Conservation (phyloP, 352 stramenopile genomes). For the Pythium vanterpoolii region DNA sequence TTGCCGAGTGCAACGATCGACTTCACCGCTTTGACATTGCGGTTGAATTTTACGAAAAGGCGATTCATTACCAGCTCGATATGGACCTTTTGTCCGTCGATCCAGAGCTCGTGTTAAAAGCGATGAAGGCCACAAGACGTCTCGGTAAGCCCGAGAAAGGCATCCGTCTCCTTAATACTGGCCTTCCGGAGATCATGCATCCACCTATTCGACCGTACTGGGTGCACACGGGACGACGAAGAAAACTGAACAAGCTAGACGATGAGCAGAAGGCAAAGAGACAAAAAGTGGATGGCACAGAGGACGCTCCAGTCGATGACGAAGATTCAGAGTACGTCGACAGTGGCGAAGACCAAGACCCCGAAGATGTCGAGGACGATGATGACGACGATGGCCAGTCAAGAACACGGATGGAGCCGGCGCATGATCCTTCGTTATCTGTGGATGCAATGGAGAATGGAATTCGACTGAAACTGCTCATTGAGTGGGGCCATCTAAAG, state of each 20-base stretch:
- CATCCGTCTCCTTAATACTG: slow-evolving; percentile 51
- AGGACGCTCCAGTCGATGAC: slow-evolving; percentile 17
- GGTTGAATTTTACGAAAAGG: slow-evolving; percentile 78
- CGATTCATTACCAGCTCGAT: slow-evolving; percentile 47
- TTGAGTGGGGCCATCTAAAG: slow-evolving; percentile 79
- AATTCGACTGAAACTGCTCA: slow-evolving; percentile 73
- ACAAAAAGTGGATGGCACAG: slow-evolving; percentile 11
- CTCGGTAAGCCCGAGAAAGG: slow-evolving; percentile 46
- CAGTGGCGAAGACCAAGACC: slow-evolving; percentile 27
- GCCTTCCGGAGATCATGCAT: slow-evolving; percentile 59
- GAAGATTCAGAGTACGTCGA: slow-evolving; percentile 35
- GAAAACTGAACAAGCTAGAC: slow-evolving; percentile 15
- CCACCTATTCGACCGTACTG: slow-evolving; percentile 83
- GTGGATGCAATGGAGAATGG: slow-evolving; percentile 86
- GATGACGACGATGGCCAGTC: slow-evolving; percentile 54
- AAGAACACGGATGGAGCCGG: slow-evolving; percentile 49
- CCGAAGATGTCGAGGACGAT: slow-evolving; percentile 31
- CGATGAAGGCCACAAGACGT: slow-evolving; percentile 61
- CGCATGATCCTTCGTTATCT: slow-evolving; percentile 70
- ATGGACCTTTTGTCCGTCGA: slow-evolving; percentile 50
- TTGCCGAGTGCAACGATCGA: slow-evolving; percentile 68
- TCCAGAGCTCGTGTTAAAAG: slow-evolving; percentile 63
- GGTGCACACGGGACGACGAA: slow-evolving; percentile 43
- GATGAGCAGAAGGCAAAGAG: slow-evolving; percentile 22
- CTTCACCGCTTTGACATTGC: slow-evolving; percentile 59